A percentile compares a stretch with the other conserved stretches of the same genome.
Evolutionary conservation across 805 yeast genomes (phyloP).

Genomic region (Candida tibetensis): DNA sequence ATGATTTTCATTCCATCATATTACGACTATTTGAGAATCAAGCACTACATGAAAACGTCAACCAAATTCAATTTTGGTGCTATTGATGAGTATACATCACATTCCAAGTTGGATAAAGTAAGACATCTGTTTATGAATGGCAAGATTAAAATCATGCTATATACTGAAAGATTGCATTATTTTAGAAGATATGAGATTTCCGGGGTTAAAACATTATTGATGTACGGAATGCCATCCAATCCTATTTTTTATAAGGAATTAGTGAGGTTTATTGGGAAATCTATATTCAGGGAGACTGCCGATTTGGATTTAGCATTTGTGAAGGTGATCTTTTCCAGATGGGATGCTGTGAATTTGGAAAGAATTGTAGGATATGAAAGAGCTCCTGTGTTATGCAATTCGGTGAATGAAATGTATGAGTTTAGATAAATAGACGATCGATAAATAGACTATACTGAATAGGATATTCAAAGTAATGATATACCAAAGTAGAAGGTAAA

Average conservation of each 20-base stretch:
- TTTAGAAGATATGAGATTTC: constrained; percentile 80
- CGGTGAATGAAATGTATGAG: constrained; percentile 73
- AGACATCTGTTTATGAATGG: constrained; percentile 66
- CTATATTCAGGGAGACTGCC: constrained; percentile 55
- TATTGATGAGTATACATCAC: constrained; percentile 79
- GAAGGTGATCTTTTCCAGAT: constrained; percentile 65
- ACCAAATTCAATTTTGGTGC: constrained; percentile 66
- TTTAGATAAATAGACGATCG: constrained; percentile 35
- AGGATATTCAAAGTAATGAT: no score
- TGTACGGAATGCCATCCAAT: constrained; percentile 83
- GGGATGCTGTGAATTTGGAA: constrained; percentile 79
- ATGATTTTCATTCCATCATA: constrained; percentile 82
- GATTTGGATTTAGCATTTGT: constrained; percentile 44
- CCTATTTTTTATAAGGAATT: constrained; percentile 82
- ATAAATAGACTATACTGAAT: background rate
- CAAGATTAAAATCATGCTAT: constrained; percentile 67
- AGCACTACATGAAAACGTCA: constrained; percentile 62
- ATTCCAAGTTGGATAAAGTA: constrained; percentile 65
- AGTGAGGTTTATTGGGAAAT: constrained; percentile 61
- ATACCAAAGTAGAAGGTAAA: no score
- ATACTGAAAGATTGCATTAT: constrained; percentile 92
- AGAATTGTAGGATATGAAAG: constrained; percentile 77
- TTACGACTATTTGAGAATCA: constrained; percentile 77
- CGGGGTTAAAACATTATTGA: constrained; percentile 79
- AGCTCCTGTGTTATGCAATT: constrained; percentile 66